Conservation (phyloP, 164 flowering plant species). For the Euptelea pleiosperma region DNA sequence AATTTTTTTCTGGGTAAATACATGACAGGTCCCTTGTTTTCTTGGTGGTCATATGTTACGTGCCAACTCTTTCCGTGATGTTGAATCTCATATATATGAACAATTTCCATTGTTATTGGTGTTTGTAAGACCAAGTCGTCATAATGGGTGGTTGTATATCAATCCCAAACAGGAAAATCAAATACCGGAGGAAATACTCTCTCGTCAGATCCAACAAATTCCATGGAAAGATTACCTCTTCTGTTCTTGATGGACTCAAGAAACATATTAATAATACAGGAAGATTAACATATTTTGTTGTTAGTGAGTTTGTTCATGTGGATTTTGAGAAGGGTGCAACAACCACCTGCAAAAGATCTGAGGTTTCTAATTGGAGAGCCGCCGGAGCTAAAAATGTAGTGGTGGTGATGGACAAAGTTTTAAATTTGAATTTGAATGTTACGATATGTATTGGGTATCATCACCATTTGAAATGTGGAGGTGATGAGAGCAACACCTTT, state of each 20-base stretch:
- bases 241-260: conserved; percentile 24
- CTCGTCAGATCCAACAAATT: conserved; percentile 26
- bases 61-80: not conserved
- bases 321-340: conserved; percentile 45
- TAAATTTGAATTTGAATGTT: no score
- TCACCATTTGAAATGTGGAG: no score
- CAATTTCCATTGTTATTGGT: conserved; percentile 6
- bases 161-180: conserved; percentile 25
- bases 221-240: conserved; percentile 25
- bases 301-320: conserved; percentile 59
- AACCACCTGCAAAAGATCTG: conserved; percentile 49
- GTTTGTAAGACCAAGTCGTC: conserved; percentile 5
- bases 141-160: conserved; percentile 73
- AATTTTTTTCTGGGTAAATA: not conserved
- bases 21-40: not conserved
- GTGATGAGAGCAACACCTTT: no score
- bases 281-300: conserved; percentile 43
- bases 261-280: conserved; percentile 35
- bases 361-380: conserved; percentile 55
- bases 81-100: conserved; percentile 9
- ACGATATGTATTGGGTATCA: no score
- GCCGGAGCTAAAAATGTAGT: no score
- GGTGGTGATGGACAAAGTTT: no score
- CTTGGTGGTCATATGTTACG: not conserved
- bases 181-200: conserved; percentile 25